Evolutionary conservation across 2,329 filamentous ascomycete species (phyloP).

Genomic region (Diaporthe longicolla): DNA sequence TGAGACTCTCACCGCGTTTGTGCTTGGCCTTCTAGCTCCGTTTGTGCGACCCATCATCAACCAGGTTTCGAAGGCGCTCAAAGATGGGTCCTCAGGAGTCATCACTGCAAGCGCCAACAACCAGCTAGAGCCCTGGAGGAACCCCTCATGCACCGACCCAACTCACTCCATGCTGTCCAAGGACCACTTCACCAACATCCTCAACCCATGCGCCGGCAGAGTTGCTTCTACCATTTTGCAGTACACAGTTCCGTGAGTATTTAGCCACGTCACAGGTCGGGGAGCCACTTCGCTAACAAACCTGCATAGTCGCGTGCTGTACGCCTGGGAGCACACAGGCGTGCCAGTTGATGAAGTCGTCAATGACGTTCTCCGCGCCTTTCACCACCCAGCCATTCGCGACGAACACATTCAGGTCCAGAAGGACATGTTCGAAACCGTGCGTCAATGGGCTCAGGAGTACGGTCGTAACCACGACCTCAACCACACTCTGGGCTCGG

Average conservation of each 20-base stretch:
- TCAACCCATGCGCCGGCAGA: slow-evolving; percentile 83
- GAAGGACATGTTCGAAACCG: slow-evolving; percentile 88
- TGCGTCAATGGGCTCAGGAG: slow-evolving; percentile 84
- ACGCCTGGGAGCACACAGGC: slow-evolving; percentile 91
- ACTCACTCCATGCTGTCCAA: slow-evolving; percentile 88
- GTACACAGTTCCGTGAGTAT: slow-evolving; percentile 82
- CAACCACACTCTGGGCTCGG: slow-evolving; percentile 82
- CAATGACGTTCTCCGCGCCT: slow-evolving; percentile 83
- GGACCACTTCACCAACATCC: slow-evolving; percentile 85
- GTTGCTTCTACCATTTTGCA: slow-evolving; percentile 83
- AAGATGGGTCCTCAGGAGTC: slow-evolving; percentile 84
- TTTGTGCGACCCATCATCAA: slow-evolving; percentile 94
- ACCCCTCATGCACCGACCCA: slow-evolving; percentile 81
- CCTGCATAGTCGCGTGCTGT: slow-evolving; percentile 77
- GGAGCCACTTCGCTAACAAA: slow-evolving; percentile 45
- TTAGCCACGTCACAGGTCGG: background rate
- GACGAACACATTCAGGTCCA: slow-evolving; percentile 85
- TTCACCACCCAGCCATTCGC: slow-evolving; percentile 91
- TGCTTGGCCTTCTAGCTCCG: slow-evolving; percentile 90
- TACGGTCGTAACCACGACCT: slow-evolving; percentile 77
- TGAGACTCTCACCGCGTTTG: slow-evolving; percentile 91
- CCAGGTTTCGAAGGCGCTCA: slow-evolving; percentile 85
- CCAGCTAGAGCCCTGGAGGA: slow-evolving; percentile 85
- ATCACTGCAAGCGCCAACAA: slow-evolving; percentile 78
- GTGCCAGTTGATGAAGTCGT: slow-evolving; percentile 87